Percentiles rank a stretch among this genome's conserved stretches.
Conservation (phyloP, 2,329 filamentous ascomycete species). For the Cladosporium sp. region DNA sequence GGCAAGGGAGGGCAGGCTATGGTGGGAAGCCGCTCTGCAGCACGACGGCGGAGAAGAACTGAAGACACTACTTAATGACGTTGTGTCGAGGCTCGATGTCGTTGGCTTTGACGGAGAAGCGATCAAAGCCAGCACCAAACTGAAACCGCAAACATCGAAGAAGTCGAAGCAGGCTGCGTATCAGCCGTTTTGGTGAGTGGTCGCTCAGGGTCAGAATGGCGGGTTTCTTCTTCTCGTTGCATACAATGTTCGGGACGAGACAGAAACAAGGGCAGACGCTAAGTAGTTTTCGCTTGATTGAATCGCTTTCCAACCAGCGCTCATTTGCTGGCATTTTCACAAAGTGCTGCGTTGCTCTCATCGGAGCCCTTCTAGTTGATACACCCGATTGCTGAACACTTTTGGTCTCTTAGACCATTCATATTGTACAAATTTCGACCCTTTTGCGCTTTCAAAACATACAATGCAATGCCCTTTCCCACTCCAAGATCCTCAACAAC, state of each 20-base stretch:
- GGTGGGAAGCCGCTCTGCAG: conserved; percentile 21
- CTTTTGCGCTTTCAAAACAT: no score
- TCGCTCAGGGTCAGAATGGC: no score
- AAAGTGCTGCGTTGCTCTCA: no score
- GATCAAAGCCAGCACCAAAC: background rate
- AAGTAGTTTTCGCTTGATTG: no score
- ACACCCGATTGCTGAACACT: no score
- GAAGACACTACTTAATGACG: background rate
- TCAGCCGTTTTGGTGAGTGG: conserved; percentile 1
- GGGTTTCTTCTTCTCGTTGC: no score
- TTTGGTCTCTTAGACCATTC: background rate
- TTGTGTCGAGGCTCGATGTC: conserved; percentile 1
- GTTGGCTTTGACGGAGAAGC: background rate
- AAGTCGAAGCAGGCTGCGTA: background rate
- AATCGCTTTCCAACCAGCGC: no score
- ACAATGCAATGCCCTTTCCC: no score
- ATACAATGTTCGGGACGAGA: no score
- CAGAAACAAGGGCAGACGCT: no score
- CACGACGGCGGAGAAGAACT: background rate
- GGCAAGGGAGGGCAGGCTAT: conserved; percentile 13
- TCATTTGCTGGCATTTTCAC: no score
- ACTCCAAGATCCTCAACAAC: background rate
- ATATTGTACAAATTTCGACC: background rate
- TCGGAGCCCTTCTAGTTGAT: no score
- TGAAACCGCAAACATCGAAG: background rate